phyloP scores from a whole-genome alignment of 2,329 filamentous ascomycete species.

The Scytalidium lignicola region DNA sequence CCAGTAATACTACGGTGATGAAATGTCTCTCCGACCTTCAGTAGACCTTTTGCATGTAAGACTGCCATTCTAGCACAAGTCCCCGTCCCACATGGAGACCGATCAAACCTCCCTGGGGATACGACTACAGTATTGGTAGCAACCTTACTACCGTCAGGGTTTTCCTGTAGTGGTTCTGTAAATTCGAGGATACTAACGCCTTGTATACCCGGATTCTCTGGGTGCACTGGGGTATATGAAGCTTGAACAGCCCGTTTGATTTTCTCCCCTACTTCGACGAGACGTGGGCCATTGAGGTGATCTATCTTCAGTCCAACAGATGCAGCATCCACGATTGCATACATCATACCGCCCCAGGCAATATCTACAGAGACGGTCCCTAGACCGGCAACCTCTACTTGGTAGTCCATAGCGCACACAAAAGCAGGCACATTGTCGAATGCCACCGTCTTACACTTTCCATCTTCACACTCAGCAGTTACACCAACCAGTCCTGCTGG shows the following conservation, averaged over 20 bases:
- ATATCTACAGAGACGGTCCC: constrained; percentile 37
- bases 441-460: constrained; percentile 38
- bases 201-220: constrained; percentile 35
- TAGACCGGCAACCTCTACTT: constrained; percentile 33
- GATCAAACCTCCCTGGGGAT: constrained; percentile 39
- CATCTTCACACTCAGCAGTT: constrained; percentile 35
- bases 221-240: constrained; percentile 34
- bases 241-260: constrained; percentile 35
- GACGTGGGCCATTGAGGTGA: constrained; percentile 26
- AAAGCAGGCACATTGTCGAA: constrained; percentile 42
- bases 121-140: constrained; percentile 38
- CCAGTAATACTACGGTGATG: constrained; percentile 37
- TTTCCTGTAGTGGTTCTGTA: constrained; percentile 29
- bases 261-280: constrained; percentile 37
- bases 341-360: constrained; percentile 43
- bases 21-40: constrained; percentile 33
- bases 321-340: constrained; percentile 35
- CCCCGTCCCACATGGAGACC: constrained; percentile 42
- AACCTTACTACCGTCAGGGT: constrained; percentile 18
- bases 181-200: constrained; percentile 36
- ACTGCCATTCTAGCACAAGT: constrained; percentile 39
- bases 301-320: constrained; percentile 32
- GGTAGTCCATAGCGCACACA: constrained; percentile 33
- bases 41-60: constrained; percentile 34
- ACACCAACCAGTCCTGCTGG: constrained; percentile 38